Evolutionary conservation across 2,329 filamentous ascomycete genomes (phyloP).

Genomic region (Aaosphaeria arxii): DNA sequence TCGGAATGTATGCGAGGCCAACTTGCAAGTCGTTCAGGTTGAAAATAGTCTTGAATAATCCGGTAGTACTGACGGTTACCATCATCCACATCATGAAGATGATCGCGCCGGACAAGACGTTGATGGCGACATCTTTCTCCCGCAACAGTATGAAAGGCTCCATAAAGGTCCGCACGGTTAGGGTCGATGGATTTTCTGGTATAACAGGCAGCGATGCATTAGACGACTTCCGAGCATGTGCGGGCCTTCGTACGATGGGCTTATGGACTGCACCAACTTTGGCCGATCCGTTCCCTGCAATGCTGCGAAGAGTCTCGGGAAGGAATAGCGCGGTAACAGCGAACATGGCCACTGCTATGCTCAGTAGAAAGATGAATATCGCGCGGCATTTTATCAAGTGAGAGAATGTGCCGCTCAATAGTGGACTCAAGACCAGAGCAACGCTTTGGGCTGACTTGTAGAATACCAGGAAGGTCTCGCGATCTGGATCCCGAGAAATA

Average conservation of each 20-base stretch:
- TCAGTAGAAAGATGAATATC: slow-evolving; percentile 55
- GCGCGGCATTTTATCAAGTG: slow-evolving; percentile 31
- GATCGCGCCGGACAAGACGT: slow-evolving; percentile 43
- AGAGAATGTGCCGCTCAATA: slow-evolving; percentile 23
- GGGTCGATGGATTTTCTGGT: slow-evolving; percentile 9
- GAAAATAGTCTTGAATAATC: slow-evolving; percentile 39
- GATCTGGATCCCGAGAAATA: slow-evolving; percentile 35
- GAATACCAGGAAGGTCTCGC: slow-evolving; percentile 39
- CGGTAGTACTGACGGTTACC: slow-evolving; percentile 46
- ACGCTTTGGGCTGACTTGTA: slow-evolving; percentile 42
- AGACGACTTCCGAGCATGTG: neutral
- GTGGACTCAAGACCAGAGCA: slow-evolving; percentile 26
- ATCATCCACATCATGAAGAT: slow-evolving; percentile 50
- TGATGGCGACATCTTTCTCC: slow-evolving; percentile 48
- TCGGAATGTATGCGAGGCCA: slow-evolving; percentile 43
- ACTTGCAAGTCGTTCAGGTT: slow-evolving; percentile 39
- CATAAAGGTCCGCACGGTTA: slow-evolving; percentile 35
- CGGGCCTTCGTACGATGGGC: slow-evolving; percentile 27
- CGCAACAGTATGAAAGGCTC: slow-evolving; percentile 41
- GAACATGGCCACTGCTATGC: slow-evolving; percentile 41
- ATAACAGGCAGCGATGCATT: neutral
- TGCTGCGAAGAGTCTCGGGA: slow-evolving; percentile 38
- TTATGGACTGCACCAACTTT: slow-evolving; percentile 39
- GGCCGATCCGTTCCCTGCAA: slow-evolving; percentile 24
- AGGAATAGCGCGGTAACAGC: slow-evolving; percentile 34